Evolutionary conservation across 2,329 filamentous ascomycete genomes (phyloP), one percentile per base, ranked within the genome.

Genomic region (Paraphoma chrysanthemicola): DNA sequence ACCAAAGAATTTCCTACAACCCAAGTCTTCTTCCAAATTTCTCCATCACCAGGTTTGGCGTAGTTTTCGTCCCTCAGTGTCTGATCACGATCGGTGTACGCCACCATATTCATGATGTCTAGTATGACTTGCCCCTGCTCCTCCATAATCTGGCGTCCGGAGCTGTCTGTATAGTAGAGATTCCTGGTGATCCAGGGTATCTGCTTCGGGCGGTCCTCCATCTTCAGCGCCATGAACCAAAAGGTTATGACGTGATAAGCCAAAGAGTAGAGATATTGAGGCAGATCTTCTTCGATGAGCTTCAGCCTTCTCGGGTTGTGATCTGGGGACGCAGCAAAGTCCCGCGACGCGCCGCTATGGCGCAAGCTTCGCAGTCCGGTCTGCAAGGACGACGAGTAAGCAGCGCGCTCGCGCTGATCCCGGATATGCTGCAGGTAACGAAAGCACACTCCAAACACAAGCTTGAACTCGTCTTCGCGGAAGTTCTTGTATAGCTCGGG

Each of bases 181-280:
- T 92, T 92, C 69, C 90, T 92, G 10, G 91, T 90, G 62, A 99
- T 97, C 91, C 92, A 97, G 29, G 88, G 88, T 49, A 97, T 93
- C 63, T 96, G 89, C 59, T 87, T 91, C 33, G 89, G 86, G 48
- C 95, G 88, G 72, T 97, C 93, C 38, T 89, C 86, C 49, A 97
- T 84, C 70, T 92, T 94, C 66, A 99, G 77, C 1, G 93, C 91
- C 65, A 99, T 83, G 73, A 98, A 99, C 95, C 95, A 99, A 73
- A 96, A 97, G 1, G 93, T 90, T 63, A 99, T 93, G 66, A 97
- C 92, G 73, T 98, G 93, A 73, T 97, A 97, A 8, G 94, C 94
- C 50, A 98, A 81, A 1, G 93, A 91, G 75, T 96, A 95, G 28
- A 99, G 92, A 73, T 99, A 99, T 75, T 95, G 91, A 4, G 93